Conservation (phyloP, 2,329 filamentous ascomycete species). For the Penicillium verrucosum region DNA sequence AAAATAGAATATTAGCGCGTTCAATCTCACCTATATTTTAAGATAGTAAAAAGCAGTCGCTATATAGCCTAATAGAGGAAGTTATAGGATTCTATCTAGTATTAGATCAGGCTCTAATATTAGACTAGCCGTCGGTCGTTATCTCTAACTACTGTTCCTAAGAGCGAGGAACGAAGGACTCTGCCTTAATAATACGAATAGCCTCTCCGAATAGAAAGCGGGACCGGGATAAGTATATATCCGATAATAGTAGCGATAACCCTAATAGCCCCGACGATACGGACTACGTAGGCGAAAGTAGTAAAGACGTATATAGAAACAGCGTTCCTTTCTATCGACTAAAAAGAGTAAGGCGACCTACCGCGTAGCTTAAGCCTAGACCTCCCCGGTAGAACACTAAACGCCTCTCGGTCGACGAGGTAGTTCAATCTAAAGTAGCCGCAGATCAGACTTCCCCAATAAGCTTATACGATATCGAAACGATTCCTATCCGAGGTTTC, state of each 20-base stretch:
- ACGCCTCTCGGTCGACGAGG: not conserved
- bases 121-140: not conserved
- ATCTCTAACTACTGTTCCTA: not conserved
- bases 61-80: not conserved
- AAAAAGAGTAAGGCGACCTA: not conserved
- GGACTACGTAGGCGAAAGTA: not conserved
- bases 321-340: slow-evolving; percentile 1
- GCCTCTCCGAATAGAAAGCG: slow-evolving; percentile 6
- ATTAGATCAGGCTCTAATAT: slow-evolving; percentile 1
- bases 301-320: not conserved
- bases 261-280: slow-evolving; percentile 1
- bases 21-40: not conserved
- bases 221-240: not conserved
- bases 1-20: not conserved
- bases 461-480: slow-evolving; percentile 10
- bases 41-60: not conserved
- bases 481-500: slow-evolving; percentile 12
- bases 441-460: slow-evolving; percentile 1
- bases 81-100: not conserved
- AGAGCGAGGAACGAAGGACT: slow-evolving; percentile 2
- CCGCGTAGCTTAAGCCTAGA: not conserved
- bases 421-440: slow-evolving; percentile 1
- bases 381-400: slow-evolving; percentile 1
- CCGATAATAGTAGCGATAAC: slow-evolving; percentile 2
- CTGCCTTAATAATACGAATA: not conserved